These are phyloP conservation scores for Atkinsonella texensis DNA, from an alignment of 2,329 filamentous ascomycete genomes.

Conservation along the genomic window DNA sequence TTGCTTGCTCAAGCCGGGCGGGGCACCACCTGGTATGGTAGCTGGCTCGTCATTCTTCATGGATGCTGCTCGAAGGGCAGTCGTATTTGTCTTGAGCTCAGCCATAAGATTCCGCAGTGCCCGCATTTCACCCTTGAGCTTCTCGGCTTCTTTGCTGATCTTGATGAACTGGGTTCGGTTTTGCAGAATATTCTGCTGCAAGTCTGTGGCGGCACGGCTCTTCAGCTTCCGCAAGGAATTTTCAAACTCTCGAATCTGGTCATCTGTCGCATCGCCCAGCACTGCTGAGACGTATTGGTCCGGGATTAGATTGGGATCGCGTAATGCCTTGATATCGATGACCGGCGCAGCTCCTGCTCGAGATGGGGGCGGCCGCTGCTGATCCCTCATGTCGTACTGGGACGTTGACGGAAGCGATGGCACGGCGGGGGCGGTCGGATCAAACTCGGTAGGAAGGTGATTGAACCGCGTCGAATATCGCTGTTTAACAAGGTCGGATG, in stretches of 20 bases:
- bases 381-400: constrained; percentile 42
- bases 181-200: constrained; percentile 93
- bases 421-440: constrained; percentile 57
- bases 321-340: constrained; percentile 66
- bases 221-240: constrained; percentile 64
- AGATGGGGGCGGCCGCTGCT: constrained; percentile 41
- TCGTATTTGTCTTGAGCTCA: constrained; percentile 72
- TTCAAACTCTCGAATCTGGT: constrained; percentile 76
- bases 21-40: constrained; percentile 37
- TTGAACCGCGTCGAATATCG: constrained; percentile 92
- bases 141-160: constrained; percentile 97
- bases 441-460: constrained; percentile 57
- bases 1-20: constrained; percentile 47
- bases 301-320: constrained; percentile 65
- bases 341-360: constrained; percentile 45
- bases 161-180: constrained; percentile 98
- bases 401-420: constrained; percentile 51
- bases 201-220: constrained; percentile 63
- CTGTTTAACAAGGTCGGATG: constrained; percentile 79
- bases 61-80: constrained; percentile 49
- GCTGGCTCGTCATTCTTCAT: constrained; percentile 36
- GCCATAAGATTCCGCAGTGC: constrained; percentile 83
- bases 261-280: constrained; percentile 74
- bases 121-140: constrained; percentile 92
- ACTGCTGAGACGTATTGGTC: constrained; percentile 68